Evolutionary conservation across 441 rosid genomes (phyloP), one percentile per base, ranked within the genome.

Genomic region (Croton setiger): DNA sequence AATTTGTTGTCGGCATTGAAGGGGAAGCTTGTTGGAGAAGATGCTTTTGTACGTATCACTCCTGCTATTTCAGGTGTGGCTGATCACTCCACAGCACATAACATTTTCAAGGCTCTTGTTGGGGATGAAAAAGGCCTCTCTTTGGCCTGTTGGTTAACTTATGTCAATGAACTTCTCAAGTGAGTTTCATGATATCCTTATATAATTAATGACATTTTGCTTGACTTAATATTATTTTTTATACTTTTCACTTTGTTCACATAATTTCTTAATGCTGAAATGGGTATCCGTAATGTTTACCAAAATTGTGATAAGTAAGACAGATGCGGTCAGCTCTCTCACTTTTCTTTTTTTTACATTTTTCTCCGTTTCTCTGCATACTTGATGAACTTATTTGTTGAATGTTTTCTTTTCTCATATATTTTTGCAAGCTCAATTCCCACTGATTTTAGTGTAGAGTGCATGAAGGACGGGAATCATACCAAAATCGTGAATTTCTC

Each of bases 31-130:
- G 92, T 95, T 11, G 80, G 86, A 66, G 90, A 90, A 79, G 89
- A 82, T 71, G 97, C 98, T 66, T 95, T 95, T 83, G 76, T 82
- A 68, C 96, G 97, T 65, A 90, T 95, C 61, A 85, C 97, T 78
- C 92, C 99, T 61, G 92, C 98, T 61, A 33, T 95, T 70, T 80
- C 98, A 60, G 99, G 97, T 61, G 83, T 92, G 68, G 98, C 99
- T 76, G 98, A 95, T 85, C 85, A 75, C 68, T 80, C 85, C 54
- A 95, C 98, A 72, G 98, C 82, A 54, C 91, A 92, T 79, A 90
- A 84, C 77, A 93, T 95, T 71, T 95, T 86, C 82, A 81, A 84
- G 87, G 90, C 91, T 47, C 96, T 95, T 75, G 86, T 85, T 75
- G 86, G 85, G 69, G 82, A 78, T 77, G 81, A 80, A 63, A 75